Base-by-base conservation (phyloP, 176 grass and related monocot genomes). In the Oryza meyeriana region DNA sequence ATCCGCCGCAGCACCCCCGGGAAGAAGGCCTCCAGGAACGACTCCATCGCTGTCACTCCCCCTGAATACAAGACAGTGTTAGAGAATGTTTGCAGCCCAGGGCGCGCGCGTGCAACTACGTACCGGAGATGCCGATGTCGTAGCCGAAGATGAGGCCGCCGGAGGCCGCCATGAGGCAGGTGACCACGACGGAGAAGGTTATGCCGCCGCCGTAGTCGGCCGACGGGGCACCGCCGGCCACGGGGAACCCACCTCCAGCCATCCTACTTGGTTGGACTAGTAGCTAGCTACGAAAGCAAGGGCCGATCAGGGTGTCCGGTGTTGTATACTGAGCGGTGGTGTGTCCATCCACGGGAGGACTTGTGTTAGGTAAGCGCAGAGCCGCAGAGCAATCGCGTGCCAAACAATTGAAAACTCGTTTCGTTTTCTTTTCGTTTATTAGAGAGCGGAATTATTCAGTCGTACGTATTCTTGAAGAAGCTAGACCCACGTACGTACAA, bases 101-200 rank as follows among this genome's bases (percentile, higher is more conserved):
- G 12, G 40, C 7, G 40, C 40, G 1, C 14, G 50, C 50, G 50
- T 55, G 20, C 4, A 47, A 1, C 1, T 58, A 30, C 26, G 34
- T 33, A 83, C 89, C 90, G 58, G 93, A 95, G 66, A 94, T 82
- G 63, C 87, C 89, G 50, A 90, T 94, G 61, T 94, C 92, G 72
- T 94, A 94, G 69, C 88, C 88, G 78, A 94, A 94, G 81, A 94
- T 91, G 35, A 86, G 86, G 18, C 92, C 92, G 20, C 89, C 92
- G 6, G 86, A 89, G n/a, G 92, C 88, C 6, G 88, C 92, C 79
- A 94, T 86, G 74, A 94, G 65, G 80, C 92, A 94, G 18, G 92
- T 86, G n/a, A 94, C 59, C 9, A 91, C 69, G 24, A 94, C 92
- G 42, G 88, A 84, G 72, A 79, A 85, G 1, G 88, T 94, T 18